Percentiles rank a stretch among this genome's conserved stretches.
Conservation (phyloP, 345 rosid genomes). For the Ricinus communis region DNA sequence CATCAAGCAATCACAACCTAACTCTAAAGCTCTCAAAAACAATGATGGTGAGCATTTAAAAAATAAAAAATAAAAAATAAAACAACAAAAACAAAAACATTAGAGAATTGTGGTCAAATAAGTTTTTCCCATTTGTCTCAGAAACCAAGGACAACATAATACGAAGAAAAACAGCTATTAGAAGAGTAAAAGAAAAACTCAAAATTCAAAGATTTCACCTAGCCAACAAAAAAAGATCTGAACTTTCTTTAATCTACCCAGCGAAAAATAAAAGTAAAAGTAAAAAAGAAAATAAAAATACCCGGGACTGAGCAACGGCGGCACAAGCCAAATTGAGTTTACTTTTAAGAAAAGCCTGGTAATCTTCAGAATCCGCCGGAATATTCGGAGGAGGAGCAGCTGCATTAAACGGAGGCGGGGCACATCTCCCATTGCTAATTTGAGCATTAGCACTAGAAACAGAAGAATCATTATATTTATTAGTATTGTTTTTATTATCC, state of each 20-base stretch:
- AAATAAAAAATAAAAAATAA: not conserved
- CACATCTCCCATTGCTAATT: not conserved
- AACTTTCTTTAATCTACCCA: not conserved
- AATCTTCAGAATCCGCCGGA: conserved; percentile 30
- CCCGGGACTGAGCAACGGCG: conserved; percentile 32
- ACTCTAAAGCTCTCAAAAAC: not conserved
- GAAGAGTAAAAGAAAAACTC: too few species aligned
- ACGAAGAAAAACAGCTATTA: not conserved
- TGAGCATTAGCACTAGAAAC: not conserved
- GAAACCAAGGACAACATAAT: too few species aligned
- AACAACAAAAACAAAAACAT: too few species aligned
- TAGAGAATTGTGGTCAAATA: too few species aligned
- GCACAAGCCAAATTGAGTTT: conserved; percentile 36
- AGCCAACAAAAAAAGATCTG: too few species aligned
- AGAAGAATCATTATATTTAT: not conserved
- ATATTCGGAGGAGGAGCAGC: conserved; percentile 5
- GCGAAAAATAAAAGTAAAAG: not conserved
- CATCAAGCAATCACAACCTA: conserved; percentile 7
- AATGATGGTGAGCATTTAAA: too few species aligned
- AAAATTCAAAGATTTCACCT: too few species aligned
- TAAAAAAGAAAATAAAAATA: conserved; percentile 4
- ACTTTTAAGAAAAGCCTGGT: conserved; percentile 26
- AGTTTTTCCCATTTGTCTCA: too few species aligned
- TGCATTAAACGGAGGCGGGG: not conserved
- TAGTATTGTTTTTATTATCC: not conserved